These are phyloP conservation scores for Adenanthera pavonina DNA, from an alignment of 306 rosid genomes.

Conservation along the genomic window DNA sequence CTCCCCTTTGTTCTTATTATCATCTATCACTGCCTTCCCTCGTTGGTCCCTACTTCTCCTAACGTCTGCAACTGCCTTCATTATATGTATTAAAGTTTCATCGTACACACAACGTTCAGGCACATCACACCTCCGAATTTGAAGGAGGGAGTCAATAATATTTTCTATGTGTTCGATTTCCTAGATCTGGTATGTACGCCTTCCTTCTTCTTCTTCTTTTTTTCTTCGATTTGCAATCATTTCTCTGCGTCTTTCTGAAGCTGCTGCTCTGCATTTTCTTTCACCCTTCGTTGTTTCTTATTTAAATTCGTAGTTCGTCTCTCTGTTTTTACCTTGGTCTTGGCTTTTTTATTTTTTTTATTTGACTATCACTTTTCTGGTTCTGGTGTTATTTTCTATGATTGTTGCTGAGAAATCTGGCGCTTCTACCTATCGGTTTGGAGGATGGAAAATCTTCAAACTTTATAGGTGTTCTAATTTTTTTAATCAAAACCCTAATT, in stretches of 20 bases:
- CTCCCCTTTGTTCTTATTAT: background rate
- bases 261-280: slow-evolving; percentile 19
- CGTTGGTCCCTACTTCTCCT: background rate
- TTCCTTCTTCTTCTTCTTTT: background rate
- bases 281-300: slow-evolving; percentile 36
- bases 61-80: background rate
- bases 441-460: slow-evolving; percentile 20
- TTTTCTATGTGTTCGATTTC: slow-evolving; percentile 37
- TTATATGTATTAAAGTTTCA: background rate
- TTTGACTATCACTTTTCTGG: slow-evolving; percentile 20
- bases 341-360: background rate
- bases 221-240: background rate
- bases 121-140: slow-evolving; percentile 48
- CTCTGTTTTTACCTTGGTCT: background rate
- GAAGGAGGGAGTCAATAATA: slow-evolving; percentile 30
- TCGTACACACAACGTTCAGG: background rate
- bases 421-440: slow-evolving; percentile 10
- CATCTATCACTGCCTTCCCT: background rate
- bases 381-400: slow-evolving; percentile 14
- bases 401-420: slow-evolving; percentile 21
- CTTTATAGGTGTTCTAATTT: slow-evolving; percentile 7
- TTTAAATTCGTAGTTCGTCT: slow-evolving; percentile 19
- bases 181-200: slow-evolving; percentile 51
- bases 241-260: slow-evolving; percentile 25
- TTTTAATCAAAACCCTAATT: slow-evolving; percentile 35